phyloP scores from a whole-genome alignment of 768 basidiomycete genomes.

The Dioszegia crocea region DNA sequence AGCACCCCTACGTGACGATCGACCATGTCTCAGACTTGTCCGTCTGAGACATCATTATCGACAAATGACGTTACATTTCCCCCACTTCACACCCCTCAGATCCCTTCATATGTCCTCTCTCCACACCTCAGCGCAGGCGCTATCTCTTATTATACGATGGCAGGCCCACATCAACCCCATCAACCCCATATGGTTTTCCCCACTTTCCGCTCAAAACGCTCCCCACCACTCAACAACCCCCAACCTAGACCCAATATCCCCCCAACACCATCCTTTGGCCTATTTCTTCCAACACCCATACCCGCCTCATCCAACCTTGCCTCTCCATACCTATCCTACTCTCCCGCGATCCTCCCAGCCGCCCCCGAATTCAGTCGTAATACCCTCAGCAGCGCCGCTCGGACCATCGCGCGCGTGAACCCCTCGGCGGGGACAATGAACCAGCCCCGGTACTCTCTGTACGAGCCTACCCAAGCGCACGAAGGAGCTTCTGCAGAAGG shows the following conservation, averaged over 20 bases:
- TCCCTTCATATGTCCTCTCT: too few relatives aligned
- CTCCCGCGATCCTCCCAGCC: not conserved
- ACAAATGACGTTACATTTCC: not conserved
- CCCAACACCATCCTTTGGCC: slow-evolving; percentile 3
- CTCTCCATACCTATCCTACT: not conserved
- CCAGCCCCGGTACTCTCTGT: not conserved
- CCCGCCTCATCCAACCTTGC: slow-evolving; percentile 3
- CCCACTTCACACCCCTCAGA: too few relatives aligned
- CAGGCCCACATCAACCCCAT: too few relatives aligned
- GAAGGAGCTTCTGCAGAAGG: not conserved
- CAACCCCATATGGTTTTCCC: slow-evolving; percentile 1
- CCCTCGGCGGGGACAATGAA: not conserved
- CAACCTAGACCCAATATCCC: not conserved
- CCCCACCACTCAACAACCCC: too few relatives aligned
- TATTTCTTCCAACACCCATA: slow-evolving; percentile 6
- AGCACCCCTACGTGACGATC: not conserved
- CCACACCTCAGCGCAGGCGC: too few relatives aligned
- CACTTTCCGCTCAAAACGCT: not conserved
- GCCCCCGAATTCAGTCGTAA: not conserved
- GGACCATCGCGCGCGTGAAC: not conserved
- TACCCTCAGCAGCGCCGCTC: not conserved
- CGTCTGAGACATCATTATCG: too few relatives aligned
- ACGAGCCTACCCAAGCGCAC: not conserved
- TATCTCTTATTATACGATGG: too few relatives aligned
- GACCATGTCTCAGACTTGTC: too few relatives aligned